Evolutionary conservation across 495 filamentous ascomycete species (phyloP), one percentile per base, ranked within the genome.

Genomic region (Emericellopsis terricola): DNA sequence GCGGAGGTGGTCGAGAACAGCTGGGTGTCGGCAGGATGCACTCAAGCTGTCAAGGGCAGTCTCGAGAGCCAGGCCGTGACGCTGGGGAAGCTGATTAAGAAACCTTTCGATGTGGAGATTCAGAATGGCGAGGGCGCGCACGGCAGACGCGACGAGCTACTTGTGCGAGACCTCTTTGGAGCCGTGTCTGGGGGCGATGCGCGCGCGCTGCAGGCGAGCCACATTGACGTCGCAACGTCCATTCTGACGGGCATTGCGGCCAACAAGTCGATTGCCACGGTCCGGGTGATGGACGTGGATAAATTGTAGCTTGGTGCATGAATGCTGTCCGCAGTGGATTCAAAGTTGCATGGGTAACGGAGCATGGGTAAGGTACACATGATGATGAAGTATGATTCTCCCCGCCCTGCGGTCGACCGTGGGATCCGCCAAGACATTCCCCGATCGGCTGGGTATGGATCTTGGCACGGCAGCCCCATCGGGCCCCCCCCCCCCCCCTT

Each of bases 221-320:
- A 70, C 46, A 41, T 71, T 8, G 65, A 73, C 37, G 69, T 68
- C 2, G 68, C 65, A 0, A 49, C 58, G 40, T 68, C 64, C 4
- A 71, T 73, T 28, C 23, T 69, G 39, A 71, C 65, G 0, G 69
- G 68, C 0, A 68, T 73, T 40, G 66, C 64, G 17, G 68, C 67
- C 4, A 73, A 71, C 38, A 51, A 47, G 45, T 68, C 68, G 4
- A 65, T 71, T 21, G 56, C 58, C 1, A 70, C 59, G 30, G 67
- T 65, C 0, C 56, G 60, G 36, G 57, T 61, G n/a, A 53, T 64
- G 2, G 51, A 44, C 32, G 59, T 64, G 1, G 57, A 64, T 39
- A 54, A 62, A 36, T 49, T 62, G 13, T 20, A 60, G 27, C 23
- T 26, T 26, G 11, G 6, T 26, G 6, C 23, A 26, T 26, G 23